These are phyloP conservation scores for Teunomyces gatunensis DNA, from an alignment of 805 yeast species.

Conservation along the genomic window DNA sequence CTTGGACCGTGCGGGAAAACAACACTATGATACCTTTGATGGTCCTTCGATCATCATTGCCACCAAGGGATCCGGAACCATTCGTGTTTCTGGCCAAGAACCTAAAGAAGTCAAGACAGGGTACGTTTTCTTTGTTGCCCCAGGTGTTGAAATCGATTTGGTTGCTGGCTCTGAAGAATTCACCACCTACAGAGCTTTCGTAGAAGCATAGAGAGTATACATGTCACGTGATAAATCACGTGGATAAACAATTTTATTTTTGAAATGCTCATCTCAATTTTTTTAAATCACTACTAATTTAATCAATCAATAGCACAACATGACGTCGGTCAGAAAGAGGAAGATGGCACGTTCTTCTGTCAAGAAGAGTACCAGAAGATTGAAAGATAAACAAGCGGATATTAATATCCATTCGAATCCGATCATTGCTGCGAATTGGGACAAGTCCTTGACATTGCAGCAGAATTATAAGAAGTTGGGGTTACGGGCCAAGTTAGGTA, in stretches of 20 bases:
- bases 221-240: not conserved
- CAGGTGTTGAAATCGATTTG: conserved; percentile 65
- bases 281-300: not conserved
- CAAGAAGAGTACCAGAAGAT: conserved; percentile 64
- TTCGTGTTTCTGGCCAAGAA: conserved; percentile 42
- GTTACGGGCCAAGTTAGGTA: conserved; percentile 61
- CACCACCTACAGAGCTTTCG: conserved; percentile 88
- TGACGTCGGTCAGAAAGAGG: conserved; percentile 81
- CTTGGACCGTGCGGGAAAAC: conserved; percentile 52
- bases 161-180: conserved; percentile 51
- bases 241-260: not conserved
- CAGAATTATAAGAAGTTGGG: conserved; percentile 89
- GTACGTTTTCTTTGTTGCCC: conserved; percentile 80
- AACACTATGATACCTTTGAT: conserved; percentile 56
- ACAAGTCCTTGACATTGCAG: conserved; percentile 68
- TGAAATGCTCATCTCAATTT: not conserved
- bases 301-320: conserved; percentile 14
- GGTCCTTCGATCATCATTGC: conserved; percentile 90
- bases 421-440: conserved; percentile 89
- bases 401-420: conserved; percentile 70
- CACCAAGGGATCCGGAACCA: conserved; percentile 74
- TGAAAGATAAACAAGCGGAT: conserved; percentile 68
- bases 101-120: conserved; percentile 59
- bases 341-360: conserved; percentile 75
- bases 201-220: conserved; percentile 48